Evolutionary conservation across 352 stramenopile genomes (phyloP).

Genomic region (Globisporangium orthogonon): DNA sequence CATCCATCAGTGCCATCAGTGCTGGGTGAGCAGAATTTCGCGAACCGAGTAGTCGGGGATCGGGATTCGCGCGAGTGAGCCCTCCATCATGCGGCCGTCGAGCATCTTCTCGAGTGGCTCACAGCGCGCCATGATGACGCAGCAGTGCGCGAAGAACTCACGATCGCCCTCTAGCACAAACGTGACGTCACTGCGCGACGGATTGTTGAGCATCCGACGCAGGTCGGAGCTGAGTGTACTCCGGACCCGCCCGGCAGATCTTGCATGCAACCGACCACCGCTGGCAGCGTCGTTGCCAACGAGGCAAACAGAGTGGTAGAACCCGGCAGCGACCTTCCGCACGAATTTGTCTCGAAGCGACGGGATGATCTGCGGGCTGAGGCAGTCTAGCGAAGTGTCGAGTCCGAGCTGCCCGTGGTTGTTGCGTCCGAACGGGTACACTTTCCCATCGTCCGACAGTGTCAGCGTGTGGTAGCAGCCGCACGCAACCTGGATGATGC

Average conservation of each 20-base stretch:
- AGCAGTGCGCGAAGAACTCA: constrained; percentile 72
- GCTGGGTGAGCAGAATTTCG: background rate
- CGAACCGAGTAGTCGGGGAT: constrained; percentile 71
- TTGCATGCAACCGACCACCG: background rate
- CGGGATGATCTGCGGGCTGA: constrained; percentile 67
- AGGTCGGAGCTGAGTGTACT: constrained; percentile 66
- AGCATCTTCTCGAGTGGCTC: constrained; percentile 89
- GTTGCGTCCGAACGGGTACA: constrained; percentile 91
- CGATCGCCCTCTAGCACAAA: constrained; percentile 72
- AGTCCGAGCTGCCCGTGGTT: constrained; percentile 91
- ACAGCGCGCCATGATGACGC: constrained; percentile 84
- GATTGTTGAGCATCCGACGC: constrained; percentile 81
- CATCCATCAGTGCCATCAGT: background rate
- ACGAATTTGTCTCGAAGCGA: constrained; percentile 48
- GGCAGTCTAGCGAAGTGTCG: constrained; percentile 63
- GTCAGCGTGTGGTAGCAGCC: constrained; percentile 84
- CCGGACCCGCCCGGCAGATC: background rate
- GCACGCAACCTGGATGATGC: constrained; percentile 69
- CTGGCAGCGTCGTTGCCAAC: constrained; percentile 13
- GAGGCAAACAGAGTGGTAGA: constrained; percentile 89
- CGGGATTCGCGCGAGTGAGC: constrained; percentile 47
- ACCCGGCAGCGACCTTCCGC: constrained; percentile 84
- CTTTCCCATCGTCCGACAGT: constrained; percentile 78
- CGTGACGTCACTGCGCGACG: constrained; percentile 67
- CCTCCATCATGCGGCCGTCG: constrained; percentile 85